Evolutionary conservation across 2,329 filamentous ascomycete species (phyloP).

Genomic region (Colletotrichum filicis): DNA sequence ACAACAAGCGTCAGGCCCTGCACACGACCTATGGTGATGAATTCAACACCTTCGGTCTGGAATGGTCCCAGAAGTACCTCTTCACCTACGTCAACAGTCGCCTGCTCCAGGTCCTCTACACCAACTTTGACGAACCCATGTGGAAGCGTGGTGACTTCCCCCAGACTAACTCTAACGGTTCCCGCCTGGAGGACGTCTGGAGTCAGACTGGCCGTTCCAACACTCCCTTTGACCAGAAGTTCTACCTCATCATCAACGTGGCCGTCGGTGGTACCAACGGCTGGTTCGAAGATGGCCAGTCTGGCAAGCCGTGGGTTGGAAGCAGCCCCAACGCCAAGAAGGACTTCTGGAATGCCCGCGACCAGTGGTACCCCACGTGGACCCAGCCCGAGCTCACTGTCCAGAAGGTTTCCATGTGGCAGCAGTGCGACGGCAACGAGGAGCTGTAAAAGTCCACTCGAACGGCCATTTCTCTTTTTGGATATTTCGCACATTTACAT

Average conservation of each 20-base stretch:
- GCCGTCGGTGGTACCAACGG: constrained; percentile 83
- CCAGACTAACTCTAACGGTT: constrained; percentile 71
- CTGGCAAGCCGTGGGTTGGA: constrained; percentile 84
- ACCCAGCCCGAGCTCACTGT: constrained; percentile 74
- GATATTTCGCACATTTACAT: background rate
- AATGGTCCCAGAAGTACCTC: constrained; percentile 89
- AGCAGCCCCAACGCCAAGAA: constrained; percentile 71
- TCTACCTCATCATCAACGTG: constrained; percentile 81
- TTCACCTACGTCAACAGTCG: constrained; percentile 88
- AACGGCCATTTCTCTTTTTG: background rate
- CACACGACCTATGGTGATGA: constrained; percentile 77
- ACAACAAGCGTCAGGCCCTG: constrained; percentile 78
- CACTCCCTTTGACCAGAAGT: constrained; percentile 80
- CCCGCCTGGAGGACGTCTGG: constrained; percentile 73
- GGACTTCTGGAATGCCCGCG: constrained; percentile 80
- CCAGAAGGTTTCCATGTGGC: constrained; percentile 76
- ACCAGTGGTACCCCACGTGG: constrained; percentile 79
- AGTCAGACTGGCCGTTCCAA: constrained; percentile 66
- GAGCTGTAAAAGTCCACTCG: constrained; percentile 48
- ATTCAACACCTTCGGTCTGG: constrained; percentile 83
- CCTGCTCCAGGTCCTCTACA: constrained; percentile 83
- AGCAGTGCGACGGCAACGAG: constrained; percentile 73
- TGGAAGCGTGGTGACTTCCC: constrained; percentile 78
- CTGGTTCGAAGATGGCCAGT: constrained; percentile 81
- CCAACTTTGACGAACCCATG: constrained; percentile 75